Evolutionary conservation across 2,329 filamentous ascomycete genomes (phyloP), one percentile per base, ranked within the genome.

Genomic region (Elsinoe fawcettii): DNA sequence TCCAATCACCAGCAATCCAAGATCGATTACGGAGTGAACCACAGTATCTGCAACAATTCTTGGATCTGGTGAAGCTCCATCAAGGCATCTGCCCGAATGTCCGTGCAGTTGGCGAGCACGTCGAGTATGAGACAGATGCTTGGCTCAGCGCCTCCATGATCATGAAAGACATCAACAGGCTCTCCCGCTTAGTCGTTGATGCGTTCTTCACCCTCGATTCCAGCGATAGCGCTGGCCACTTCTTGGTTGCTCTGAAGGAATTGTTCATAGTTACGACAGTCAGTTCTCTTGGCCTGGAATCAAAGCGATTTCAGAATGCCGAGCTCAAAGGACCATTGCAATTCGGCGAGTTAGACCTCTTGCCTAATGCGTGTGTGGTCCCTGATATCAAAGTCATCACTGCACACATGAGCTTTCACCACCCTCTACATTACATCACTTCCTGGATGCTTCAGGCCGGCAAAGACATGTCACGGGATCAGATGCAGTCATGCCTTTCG

Each of bases 61-160:
- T 99, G 44, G 95, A 99, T 68, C 77, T 99, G 14, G 90, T 96
- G 62, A 96, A 96, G 71, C 80, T 99, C 46, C 91, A 96, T 63
- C 95, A 99, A 73, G 92, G 93, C 25, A 96, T 99, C 57, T 96
- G 92, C 65, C 93, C 93, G 1, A 99, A 97, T 66, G 79, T 91
- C 46, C 82, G 95, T 60, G 93, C 92, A 2, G 83, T 96, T 20
- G 90, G 91, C 14, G 93, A 97, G 67, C 93, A 99, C 69, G 88
- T 99, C 30, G 95, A 99, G 70, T 99, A 97, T 67, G 93, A 99
- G 72, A 95, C 91, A 1, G 95, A 99, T 72, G 88, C 90, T 18
- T 99, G 93, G 93, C 97, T 99, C 55, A 95, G 89, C 58, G 92
- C 93, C 2, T 96, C 91, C 5, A 79, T 97, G 53, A 88, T 99